Conservation (phyloP, 306 rosid genomes). For the Oemleria cerasiformis region DNA sequence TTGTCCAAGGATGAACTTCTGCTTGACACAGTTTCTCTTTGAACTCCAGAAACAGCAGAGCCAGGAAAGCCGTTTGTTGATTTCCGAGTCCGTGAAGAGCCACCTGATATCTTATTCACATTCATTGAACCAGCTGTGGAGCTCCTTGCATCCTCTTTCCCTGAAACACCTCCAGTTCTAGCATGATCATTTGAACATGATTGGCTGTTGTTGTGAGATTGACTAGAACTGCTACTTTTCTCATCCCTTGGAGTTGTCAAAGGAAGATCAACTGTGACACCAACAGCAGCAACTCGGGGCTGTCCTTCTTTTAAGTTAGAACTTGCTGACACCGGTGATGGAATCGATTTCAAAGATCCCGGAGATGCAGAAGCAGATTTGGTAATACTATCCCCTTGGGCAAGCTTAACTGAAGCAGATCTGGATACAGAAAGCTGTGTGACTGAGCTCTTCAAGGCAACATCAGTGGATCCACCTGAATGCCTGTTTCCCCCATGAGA, state of each 20-base stretch:
- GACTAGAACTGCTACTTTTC: constrained; percentile 86
- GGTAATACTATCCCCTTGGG: constrained; percentile 45
- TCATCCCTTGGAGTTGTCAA: constrained; percentile 66
- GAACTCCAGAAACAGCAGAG: constrained; percentile 44
- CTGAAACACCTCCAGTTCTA: constrained; percentile 48
- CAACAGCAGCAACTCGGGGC: constrained; percentile 38
- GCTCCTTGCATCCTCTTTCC: constrained; percentile 81
- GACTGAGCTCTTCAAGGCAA: constrained; percentile 49
- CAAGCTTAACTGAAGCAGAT: constrained; percentile 50
- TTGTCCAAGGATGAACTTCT: constrained; percentile 27
- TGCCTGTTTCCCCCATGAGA: constrained; percentile 63
- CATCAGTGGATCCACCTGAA: constrained; percentile 52
- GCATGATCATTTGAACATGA: constrained; percentile 80
- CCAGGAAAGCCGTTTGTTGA: constrained; percentile 66
- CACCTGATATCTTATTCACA: constrained; percentile 43
- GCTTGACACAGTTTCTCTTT: constrained; percentile 45
- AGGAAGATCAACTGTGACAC: constrained; percentile 53
- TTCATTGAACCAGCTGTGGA: constrained; percentile 67
- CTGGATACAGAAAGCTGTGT: constrained; percentile 49
- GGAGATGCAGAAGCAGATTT: constrained; percentile 61
- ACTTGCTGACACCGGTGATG: constrained; percentile 35
- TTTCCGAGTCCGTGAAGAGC: constrained; percentile 62
- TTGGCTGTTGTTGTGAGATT: constrained; percentile 81
- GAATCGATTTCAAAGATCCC: constrained; percentile 44
- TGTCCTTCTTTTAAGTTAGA: constrained; percentile 56